A percentile compares a stretch with the other conserved stretches of the same genome.
Conservation (phyloP, 352 stramenopile species). For the Phytophthora megakarya region DNA sequence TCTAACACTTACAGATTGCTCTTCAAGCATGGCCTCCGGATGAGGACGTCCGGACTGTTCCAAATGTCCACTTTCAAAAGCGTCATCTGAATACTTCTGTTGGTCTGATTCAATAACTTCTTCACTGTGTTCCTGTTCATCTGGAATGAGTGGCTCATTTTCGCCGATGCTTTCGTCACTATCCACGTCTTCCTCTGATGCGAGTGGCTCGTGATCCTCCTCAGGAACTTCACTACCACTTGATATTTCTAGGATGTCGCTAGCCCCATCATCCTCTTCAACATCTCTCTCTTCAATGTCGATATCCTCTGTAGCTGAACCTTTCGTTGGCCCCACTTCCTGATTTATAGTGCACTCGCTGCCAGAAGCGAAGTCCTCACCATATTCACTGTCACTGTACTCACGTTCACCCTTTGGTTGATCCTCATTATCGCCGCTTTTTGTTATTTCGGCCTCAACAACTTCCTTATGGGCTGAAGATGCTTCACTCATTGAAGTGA, state of each 20-base stretch:
- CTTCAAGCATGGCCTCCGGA: neutral
- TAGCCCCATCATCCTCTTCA: neutral
- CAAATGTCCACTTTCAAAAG: conserved; percentile 20
- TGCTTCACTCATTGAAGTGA: conserved; percentile 36
- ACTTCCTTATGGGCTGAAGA: neutral
- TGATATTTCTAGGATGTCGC: conserved; percentile 7
- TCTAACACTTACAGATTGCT: conserved; percentile 11
- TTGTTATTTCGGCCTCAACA: conserved; percentile 3
- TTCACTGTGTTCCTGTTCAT: neutral
- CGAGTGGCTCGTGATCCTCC: neutral
- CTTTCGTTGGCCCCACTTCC: neutral
- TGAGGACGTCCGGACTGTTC: conserved; percentile 3
- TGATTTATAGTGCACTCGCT: conserved; percentile 16
- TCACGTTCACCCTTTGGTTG: conserved; percentile 1
- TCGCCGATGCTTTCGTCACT: conserved; percentile 7
- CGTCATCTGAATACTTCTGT: conserved; percentile 31
- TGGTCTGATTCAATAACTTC: conserved; percentile 9
- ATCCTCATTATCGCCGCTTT: conserved; percentile 12
- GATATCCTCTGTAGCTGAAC: neutral
- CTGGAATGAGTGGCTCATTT: neutral
- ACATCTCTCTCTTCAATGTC: conserved; percentile 14
- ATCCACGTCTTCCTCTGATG: neutral
- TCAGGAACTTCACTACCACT: conserved; percentile 9
- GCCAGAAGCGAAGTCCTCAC: conserved; percentile 51
- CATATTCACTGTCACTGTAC: conserved; percentile 29